Evolutionary conservation across 305 asterid genomes (phyloP).

Genomic region (Striga hermonthica): DNA sequence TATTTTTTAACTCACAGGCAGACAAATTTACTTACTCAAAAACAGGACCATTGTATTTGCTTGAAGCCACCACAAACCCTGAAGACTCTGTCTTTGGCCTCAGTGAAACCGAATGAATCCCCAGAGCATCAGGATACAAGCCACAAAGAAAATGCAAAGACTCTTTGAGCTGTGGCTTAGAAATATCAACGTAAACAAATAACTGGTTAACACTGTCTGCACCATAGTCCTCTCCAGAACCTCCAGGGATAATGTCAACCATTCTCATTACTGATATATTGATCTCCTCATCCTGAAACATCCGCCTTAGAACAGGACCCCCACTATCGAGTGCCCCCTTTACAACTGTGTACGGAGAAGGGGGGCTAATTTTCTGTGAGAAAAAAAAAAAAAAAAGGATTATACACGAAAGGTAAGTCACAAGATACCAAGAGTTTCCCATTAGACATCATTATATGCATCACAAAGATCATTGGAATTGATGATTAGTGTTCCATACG

Average conservation of each 20-base stretch:
- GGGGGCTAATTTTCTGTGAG: constrained; percentile 83
- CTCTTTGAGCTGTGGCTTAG: constrained; percentile 65
- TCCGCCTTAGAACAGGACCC: constrained; percentile 74
- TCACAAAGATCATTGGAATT: constrained; percentile 5
- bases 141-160: constrained; percentile 89
- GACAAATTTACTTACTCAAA: constrained; percentile 67
- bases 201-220: constrained; percentile 60
- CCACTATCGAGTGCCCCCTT: constrained; percentile 76
- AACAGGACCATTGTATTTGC: constrained; percentile 67
- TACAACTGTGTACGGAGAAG: constrained; percentile 71
- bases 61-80: constrained; percentile 48
- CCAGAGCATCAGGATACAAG: constrained; percentile 90
- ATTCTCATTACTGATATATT: constrained; percentile 71
- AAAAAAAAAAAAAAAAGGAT: constrained; percentile 19
- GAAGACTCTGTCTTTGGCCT: constrained; percentile 60
- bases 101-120: constrained; percentile 80
- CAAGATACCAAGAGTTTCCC: constrained; percentile 1
- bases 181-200: constrained; percentile 73
- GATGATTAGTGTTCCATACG: constrained; percentile 3
- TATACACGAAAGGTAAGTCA: constrained; percentile 24
- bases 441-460: constrained; percentile 1
- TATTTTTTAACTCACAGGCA: constrained; percentile 2
- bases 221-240: constrained; percentile 44
- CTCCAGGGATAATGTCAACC: constrained; percentile 66
- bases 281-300: constrained; percentile 70